Conservation (phyloP, 208 protist genomes). For the Leishmania braziliensis region DNA sequence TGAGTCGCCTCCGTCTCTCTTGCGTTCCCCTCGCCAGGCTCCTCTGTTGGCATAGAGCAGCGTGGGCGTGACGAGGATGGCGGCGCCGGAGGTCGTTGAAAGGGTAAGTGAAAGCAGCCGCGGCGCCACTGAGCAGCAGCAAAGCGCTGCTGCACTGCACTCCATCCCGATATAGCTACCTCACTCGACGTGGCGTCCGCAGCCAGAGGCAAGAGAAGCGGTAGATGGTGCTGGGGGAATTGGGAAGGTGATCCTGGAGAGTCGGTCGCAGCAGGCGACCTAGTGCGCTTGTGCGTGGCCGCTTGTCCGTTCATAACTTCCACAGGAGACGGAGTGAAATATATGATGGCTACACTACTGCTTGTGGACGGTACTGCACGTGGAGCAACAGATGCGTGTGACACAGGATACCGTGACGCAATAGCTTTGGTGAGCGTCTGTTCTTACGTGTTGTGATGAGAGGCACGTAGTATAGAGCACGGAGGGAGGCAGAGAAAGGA, state of each 20-base stretch:
- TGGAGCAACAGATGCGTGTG: background rate
- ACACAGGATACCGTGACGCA: background rate
- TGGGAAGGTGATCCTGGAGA: background rate
- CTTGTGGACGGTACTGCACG: background rate
- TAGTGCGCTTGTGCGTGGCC: constrained; percentile 2
- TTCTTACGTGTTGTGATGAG: background rate
- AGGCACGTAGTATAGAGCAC: background rate
- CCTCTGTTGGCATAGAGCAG: background rate
- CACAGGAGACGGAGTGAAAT: background rate
- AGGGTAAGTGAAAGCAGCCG: constrained; percentile 12
- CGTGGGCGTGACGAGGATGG: background rate
- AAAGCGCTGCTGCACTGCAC: constrained; percentile 1
- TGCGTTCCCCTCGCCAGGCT: background rate
- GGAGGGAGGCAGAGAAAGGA: background rate
- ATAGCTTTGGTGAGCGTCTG: background rate
- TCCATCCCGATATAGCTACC: background rate
- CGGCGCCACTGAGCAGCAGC: constrained; percentile 31
- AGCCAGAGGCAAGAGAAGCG: background rate
- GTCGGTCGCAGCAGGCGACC: constrained; percentile 1
- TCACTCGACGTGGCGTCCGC: background rate
- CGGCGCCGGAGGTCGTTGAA: background rate
- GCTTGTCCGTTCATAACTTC: background rate
- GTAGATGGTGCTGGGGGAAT: background rate
- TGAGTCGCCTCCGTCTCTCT: background rate
- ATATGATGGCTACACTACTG: background rate